Evolutionary conservation across 768 basidiomycete species (phyloP), one percentile per base, ranked within the genome.

Genomic region (Thelephora ganbajun): DNA sequence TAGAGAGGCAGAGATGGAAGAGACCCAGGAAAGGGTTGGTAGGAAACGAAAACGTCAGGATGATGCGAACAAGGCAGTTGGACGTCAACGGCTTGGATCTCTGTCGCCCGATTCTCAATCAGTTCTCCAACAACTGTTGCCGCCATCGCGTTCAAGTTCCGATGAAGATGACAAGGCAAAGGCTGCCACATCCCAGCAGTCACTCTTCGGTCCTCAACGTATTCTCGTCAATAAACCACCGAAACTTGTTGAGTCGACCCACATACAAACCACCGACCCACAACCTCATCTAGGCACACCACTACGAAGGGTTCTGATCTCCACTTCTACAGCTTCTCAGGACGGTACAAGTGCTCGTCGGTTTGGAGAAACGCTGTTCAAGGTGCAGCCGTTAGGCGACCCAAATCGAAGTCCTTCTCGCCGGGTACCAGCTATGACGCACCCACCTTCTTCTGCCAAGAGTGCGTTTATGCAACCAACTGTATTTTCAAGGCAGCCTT

Each of bases 291-390:
- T 30, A 9, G 56, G 43, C 55, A 79, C 80, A 3, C 83, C 83
- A 35, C 81, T 83, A 2, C 73, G 76, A 43, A 70, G 83, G 49
- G 72, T 85, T 44, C 73, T 74, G 13, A 68, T 83, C 5, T 62
- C 69, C 35, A 62, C 76, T 51, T 76, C 72, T 2, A 9, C 26
- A 9, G 26, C 26, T 30, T 30, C 26, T 9, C 5, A 30, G 26
- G 61, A 77, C 49, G 62, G 64, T 6, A 66, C 75, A 3, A 69
- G 69, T 48, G 56, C 73, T 18, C 60, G 43, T 19, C 16, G 44
- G 62, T 65, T 44, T 59, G 61, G 36, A 43, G 59, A 36, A 50
- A 65, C 60, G 50, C 67, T 64, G 56, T 75, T 66, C 66, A 68
- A 50, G 61, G 70, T 57, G 46, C 69, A 57, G n/a, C 59, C 58